Evolutionary conservation across 495 filamentous ascomycete species (phyloP), one percentile per base, ranked within the genome.

Genomic region (Baudoinia panamericana): DNA sequence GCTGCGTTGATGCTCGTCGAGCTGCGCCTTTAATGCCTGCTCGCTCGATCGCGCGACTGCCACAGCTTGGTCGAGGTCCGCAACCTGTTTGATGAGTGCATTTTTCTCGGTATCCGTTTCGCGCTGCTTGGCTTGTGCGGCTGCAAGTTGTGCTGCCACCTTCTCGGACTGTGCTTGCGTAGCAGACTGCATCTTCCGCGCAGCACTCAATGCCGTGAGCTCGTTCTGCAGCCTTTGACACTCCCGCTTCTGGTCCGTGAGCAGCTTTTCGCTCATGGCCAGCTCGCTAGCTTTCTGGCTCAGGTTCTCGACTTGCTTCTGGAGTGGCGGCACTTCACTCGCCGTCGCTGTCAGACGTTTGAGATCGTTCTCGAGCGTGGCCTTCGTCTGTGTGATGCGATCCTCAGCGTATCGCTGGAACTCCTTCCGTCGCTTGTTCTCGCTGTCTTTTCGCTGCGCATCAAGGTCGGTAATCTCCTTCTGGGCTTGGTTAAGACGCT

Each of bases 91-190:
- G n/a, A 33, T 11, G 23, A 46, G 11, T 9, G 24, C 15, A 11
- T 2, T 13, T 19, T 39, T 44, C 35, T 46, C 18, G 3, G 36
- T 32, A 1, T 20, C 21, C 11, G 32, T 15, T 17, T 36, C 21
- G 2, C 39, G 26, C 6, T 43, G n/a, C 22, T 45, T 40, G 18
- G 30, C 24, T 21, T 50, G 26, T 29, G 32, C 24, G 5, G 34
- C 15, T 2, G n/a, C 24, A 8, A 49, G 23, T 19, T 32, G 15
- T 9, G 12, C 23, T 5, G 22, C 28, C 1, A 49, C 9, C 2
- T 28, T 19, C 8, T 37, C 25, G 12, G 19, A 24, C 22, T 42
- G 1, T n/a, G 36, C 11, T 15, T 37, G 30, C 12, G 18, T 12
- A 5, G 38, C 2, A 4, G 23, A 15, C 5, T 36, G 21, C 3